Conservation (phyloP, 257 asterid species). For the Solanum clarkiae region DNA sequence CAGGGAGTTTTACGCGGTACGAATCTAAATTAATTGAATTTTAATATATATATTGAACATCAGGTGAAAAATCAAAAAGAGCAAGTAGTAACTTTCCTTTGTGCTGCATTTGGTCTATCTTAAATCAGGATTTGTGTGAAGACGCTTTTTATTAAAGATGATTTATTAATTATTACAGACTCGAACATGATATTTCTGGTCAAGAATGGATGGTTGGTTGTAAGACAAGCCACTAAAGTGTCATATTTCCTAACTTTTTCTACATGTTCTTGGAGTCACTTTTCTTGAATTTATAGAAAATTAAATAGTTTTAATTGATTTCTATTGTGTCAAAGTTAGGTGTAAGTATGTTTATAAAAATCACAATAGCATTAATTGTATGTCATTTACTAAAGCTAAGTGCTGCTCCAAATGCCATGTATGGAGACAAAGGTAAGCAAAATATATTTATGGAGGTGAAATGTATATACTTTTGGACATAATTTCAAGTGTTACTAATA, state of each 20-base stretch:
- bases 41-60: too few species aligned
- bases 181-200: not conserved
- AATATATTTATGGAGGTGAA: not conserved
- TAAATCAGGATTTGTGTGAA: too few species aligned
- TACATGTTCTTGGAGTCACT: not conserved
- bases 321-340: not conserved
- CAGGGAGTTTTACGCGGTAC: too few species aligned
- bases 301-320: not conserved
- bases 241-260: not conserved
- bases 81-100: too few species aligned
- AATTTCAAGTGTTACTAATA: not conserved
- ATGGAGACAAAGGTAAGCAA: not conserved
- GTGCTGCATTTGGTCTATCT: too few species aligned
- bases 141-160: not conserved
- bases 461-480: not conserved
- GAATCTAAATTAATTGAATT: too few species aligned
- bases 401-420: not conserved
- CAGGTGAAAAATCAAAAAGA: too few species aligned
- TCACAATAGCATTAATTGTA: not conserved
- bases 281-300: not conserved
- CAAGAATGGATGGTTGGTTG: too few species aligned
- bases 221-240: not conserved
- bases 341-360: not conserved
- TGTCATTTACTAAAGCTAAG: not conserved
- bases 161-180: not conserved